Conservation (phyloP, 2,329 filamentous ascomycete species). For the Hypoxylon sp. region DNA sequence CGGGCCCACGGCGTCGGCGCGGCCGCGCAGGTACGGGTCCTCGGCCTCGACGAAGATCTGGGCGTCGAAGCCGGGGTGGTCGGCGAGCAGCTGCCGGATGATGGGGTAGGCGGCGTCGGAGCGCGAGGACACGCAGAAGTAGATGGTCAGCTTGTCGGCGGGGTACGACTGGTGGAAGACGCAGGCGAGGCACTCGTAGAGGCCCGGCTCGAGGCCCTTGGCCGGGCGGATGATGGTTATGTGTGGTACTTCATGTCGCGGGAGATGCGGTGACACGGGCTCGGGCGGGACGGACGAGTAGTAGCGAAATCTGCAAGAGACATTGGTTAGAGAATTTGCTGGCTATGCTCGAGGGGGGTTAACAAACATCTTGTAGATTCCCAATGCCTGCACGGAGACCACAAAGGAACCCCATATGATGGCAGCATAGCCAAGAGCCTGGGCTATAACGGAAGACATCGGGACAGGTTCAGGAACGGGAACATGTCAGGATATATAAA, state of each 20-base stretch:
- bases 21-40: slow-evolving; percentile 72
- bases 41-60: slow-evolving; percentile 82
- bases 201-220: slow-evolving; percentile 86
- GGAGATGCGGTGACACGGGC: slow-evolving; percentile 60
- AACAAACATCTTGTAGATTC: slow-evolving; percentile 62
- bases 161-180: slow-evolving; percentile 87
- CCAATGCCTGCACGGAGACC: slow-evolving; percentile 62
- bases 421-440: slow-evolving; percentile 54
- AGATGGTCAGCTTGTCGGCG: slow-evolving; percentile 74
- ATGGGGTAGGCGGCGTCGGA: slow-evolving; percentile 80
- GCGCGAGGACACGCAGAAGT: slow-evolving; percentile 80
- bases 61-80: slow-evolving; percentile 77
- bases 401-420: slow-evolving; percentile 63
- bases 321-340: slow-evolving; percentile 1
- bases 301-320: slow-evolving; percentile 56
- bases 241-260: slow-evolving; percentile 70
- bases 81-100: slow-evolving; percentile 72
- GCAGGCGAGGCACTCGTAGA: slow-evolving; percentile 91
- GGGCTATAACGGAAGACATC: slow-evolving; percentile 39
- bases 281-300: slow-evolving; percentile 60
- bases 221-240: slow-evolving; percentile 92
- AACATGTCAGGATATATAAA: slow-evolving; percentile 22
- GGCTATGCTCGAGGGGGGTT: not conserved
- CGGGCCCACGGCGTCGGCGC: slow-evolving; percentile 74
- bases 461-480: slow-evolving; percentile 29